phyloP scores from a whole-genome alignment of 2,329 filamentous ascomycete genomes.

The Paecilomyces dactylethromorphus region DNA sequence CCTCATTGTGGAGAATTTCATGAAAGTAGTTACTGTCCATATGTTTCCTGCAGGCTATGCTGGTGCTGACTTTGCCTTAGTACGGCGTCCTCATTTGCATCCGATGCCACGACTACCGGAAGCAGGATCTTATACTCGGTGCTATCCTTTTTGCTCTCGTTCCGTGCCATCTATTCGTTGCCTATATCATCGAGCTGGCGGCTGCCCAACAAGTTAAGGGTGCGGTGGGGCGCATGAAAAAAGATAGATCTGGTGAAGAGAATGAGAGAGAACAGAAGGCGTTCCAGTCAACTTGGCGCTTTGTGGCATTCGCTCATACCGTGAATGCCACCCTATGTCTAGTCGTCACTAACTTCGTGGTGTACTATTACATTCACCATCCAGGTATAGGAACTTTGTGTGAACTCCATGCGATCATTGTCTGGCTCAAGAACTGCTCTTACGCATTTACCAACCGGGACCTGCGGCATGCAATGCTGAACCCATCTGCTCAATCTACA shows the following conservation, averaged over 20 bases:
- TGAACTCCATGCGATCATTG: conserved; percentile 86
- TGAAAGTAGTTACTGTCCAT: conserved; percentile 57
- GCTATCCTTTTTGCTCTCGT: conserved; percentile 76
- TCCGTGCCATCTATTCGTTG: conserved; percentile 82
- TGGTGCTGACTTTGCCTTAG: conserved; percentile 37
- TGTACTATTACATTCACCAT: conserved; percentile 89
- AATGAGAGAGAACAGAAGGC: conserved; percentile 52
- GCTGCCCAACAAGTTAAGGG: conserved; percentile 73
- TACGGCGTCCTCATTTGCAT: conserved; percentile 94
- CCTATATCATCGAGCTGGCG: conserved; percentile 79
- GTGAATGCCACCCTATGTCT: conserved; percentile 79
- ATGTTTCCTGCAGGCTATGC: not conserved
- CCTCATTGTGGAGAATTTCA: conserved; percentile 92
- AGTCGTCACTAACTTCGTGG: conserved; percentile 70
- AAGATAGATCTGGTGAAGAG: conserved; percentile 50
- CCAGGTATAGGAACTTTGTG: conserved; percentile 87
- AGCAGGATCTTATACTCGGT: conserved; percentile 69
- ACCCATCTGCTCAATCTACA: conserved; percentile 61
- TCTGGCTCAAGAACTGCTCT: conserved; percentile 92
- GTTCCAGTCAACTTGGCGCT: conserved; percentile 71
- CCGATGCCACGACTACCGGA: conserved; percentile 78
- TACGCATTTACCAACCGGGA: conserved; percentile 97
- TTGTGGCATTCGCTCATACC: conserved; percentile 73
- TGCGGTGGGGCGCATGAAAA: conserved; percentile 54
- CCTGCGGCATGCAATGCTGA: conserved; percentile 81